Evolutionary conservation across 2,329 filamentous ascomycete genomes (phyloP), one percentile per base, ranked within the genome.

Genomic region (Ophidiomyces ophidiicola): DNA sequence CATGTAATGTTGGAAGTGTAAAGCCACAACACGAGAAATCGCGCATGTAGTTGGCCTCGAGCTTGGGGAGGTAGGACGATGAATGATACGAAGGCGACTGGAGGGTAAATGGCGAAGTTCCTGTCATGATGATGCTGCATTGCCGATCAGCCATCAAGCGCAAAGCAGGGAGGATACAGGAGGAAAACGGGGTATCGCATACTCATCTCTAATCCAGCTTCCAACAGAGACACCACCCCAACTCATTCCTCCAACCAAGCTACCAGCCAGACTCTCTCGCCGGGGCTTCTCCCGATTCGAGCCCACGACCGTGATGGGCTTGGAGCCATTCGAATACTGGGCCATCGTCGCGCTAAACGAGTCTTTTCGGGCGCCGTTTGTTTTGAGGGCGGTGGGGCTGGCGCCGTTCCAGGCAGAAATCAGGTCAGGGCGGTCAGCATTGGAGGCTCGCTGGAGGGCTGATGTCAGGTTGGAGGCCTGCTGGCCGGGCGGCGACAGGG

Each of bases 201-300:
- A 98, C 90, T 98, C 90, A 66, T 98, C 88, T 61, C 84, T 75
- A 61, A 98, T 90, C 70, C 92, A 96, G 56, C 88, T 96, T 46
- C 88, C 88, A 48, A 96, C 84, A 6, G 88, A 96, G 44, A 94
- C 77, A 48, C 87, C 88, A 56, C 88, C 88, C 87, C 88, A 98
- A 63, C 87, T 94, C 79, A 94, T 86, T 52, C 88, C 87, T 47
- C 78, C 81, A 36, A 73, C 66, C 44, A 78, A 61, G 55, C 74
- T 78, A 49, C 74, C 71, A 26, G 72, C 71, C 46, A 71, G 64
- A 57, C 72, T 75, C 57, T 78, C 71, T 48, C 74, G 61, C 46
- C 74, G 63, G 36, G 63, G 64, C 42, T 67, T 66, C 45, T 72
- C 70, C 47, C 58, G 58, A 46, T 61, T 62, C 17, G 58, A 62